Base-by-base conservation (phyloP, 179 eudicot species). In the Spergularia azorica region DNA sequence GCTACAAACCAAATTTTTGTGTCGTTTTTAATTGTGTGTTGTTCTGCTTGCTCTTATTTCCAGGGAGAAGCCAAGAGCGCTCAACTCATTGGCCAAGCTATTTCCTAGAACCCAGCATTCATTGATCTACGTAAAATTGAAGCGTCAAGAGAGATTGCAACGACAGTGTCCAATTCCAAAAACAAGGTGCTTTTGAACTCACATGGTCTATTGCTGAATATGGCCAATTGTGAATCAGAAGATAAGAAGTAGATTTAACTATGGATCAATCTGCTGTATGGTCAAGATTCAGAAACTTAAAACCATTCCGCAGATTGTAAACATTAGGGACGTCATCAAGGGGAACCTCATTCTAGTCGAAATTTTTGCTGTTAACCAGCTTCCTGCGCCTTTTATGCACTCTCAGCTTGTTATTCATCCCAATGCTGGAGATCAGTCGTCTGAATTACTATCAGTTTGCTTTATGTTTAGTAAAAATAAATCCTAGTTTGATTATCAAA, bases 11-110 rank as follows among this genome's bases (percentile, higher is more conserved):
- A 36, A 36, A 36, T 2, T 26, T 43, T 9, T 46, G 50, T 46
- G 50, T 46, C 10, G 50, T 64, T 39, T 2, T 11, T 38, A 64
- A 64, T 38, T 38, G 8, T 14, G 60, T 46, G 55, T 26, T 56
- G 3, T 18, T 16, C 14, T 64, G 2, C 50, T 14, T 39, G 20
- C 10, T 8, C n/a, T 32, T 21, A 9, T 16, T 13, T 20, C 20
- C 86, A 89, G 90, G 92, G 92, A 39, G 92, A 89, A 69, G 92
- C 92, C 43, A 89, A 84, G 84, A 89, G 92, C 78, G 92, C 90
- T 26, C 86, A 86, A 55, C 80, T 89, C 65, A 87, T 89, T 63
- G 92, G 92, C 58, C 79, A 84, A 78, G 89, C 90, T 3, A 86
- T 89, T 54, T 71, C 92, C 50, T 80, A 84, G 70, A 89, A 89